Conservation (phyloP, 495 filamentous ascomycete species). For the Tuber brumale region DNA sequence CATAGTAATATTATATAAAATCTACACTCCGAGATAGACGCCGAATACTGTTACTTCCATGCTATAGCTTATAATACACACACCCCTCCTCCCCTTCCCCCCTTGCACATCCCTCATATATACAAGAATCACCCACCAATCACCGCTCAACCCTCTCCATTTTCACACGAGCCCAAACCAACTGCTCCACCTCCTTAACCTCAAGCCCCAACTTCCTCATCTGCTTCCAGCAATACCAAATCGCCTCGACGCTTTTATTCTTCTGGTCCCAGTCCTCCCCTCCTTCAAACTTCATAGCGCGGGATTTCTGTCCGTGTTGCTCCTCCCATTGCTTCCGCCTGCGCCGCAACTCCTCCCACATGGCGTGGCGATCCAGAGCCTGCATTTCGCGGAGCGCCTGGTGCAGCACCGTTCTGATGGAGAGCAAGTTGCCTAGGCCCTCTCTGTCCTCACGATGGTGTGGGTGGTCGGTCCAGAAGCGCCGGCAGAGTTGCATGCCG, state of each 20-base stretch:
- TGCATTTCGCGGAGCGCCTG: conserved; percentile 19
- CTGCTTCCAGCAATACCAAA: conserved; percentile 29
- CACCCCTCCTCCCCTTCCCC: background rate
- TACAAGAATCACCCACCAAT: background rate
- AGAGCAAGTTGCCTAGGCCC: conserved; percentile 13
- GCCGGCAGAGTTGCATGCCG: conserved; percentile 27
- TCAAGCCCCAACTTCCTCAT: conserved; percentile 17
- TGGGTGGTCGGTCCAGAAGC: conserved; percentile 15
- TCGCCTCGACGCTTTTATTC: conserved; percentile 10
- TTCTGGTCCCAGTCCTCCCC: background rate
- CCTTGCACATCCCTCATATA: background rate
- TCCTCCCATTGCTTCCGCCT: background rate
- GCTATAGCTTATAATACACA: background rate
- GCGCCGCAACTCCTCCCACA: conserved; percentile 4
- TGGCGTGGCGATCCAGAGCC: background rate
- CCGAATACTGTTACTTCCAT: background rate
- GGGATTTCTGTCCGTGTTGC: background rate
- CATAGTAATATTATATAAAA: background rate
- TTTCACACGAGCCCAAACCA: conserved; percentile 12
- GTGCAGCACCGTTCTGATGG: conserved; percentile 31
- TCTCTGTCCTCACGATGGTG: conserved; percentile 1
- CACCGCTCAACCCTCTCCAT: background rate
- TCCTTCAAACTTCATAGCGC: background rate
- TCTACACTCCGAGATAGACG: background rate
- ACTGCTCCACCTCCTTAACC: conserved; percentile 19